These are phyloP conservation scores for Alternaria infectoria DNA, from an alignment of 2,329 filamentous ascomycete genomes.

Conservation along the genomic window DNA sequence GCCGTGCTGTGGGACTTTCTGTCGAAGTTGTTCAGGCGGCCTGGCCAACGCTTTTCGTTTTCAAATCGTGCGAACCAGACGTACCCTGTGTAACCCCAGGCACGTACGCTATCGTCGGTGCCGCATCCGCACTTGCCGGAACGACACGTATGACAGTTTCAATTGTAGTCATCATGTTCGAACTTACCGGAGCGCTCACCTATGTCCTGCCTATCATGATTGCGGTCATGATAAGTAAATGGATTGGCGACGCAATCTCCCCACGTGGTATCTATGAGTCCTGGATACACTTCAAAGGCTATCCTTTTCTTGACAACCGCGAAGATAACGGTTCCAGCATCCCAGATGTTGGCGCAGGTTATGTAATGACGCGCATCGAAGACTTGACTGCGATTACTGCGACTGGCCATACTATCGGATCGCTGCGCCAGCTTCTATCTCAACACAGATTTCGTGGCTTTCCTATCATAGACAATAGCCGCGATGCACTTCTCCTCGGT, in stretches of 20 bases:
- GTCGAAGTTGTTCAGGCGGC: conserved; percentile 87
- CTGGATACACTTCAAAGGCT: conserved; percentile 96
- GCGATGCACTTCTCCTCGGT: conserved; percentile 80
- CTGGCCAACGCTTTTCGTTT: conserved; percentile 78
- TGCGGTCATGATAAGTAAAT: conserved; percentile 96
- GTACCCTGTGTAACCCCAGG: conserved; percentile 88
- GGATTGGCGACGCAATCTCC: conserved; percentile 95
- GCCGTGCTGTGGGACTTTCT: conserved; percentile 85
- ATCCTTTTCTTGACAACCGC: conserved; percentile 92
- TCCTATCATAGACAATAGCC: conserved; percentile 81
- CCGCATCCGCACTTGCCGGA: conserved; percentile 90
- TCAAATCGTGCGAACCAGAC: conserved; percentile 82
- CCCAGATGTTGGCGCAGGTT: conserved; percentile 82
- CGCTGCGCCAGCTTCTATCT: conserved; percentile 72
- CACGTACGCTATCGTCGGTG: conserved; percentile 95
- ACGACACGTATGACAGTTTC: conserved; percentile 97
- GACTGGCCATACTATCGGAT: conserved; percentile 83
- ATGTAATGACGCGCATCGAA: conserved; percentile 91
- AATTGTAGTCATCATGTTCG: conserved; percentile 99
- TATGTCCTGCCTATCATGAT: conserved; percentile 99
- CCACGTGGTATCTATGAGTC: conserved; percentile 94
- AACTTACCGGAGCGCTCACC: conserved; percentile 92
- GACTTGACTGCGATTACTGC: conserved; percentile 88
- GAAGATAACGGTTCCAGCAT: conserved; percentile 69
- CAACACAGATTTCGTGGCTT: conserved; percentile 86